Evolutionary conservation across 2,329 filamentous ascomycete species (phyloP).

Genomic region (Penicillium brevicompactum): DNA sequence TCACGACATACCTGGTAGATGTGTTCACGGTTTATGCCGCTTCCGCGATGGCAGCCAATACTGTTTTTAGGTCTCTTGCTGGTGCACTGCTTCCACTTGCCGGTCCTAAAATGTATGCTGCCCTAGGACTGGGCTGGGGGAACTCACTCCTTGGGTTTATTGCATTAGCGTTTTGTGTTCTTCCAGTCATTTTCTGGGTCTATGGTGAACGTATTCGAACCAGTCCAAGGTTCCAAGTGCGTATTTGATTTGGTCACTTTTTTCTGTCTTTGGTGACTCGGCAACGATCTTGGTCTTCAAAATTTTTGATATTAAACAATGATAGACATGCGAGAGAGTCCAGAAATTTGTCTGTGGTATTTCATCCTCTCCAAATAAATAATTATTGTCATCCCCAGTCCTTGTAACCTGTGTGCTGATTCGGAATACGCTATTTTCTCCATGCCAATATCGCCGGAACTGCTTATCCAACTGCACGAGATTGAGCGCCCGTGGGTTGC

Average conservation of each 20-base stretch:
- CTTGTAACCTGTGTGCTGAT: too few relatives aligned
- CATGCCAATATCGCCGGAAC: not conserved
- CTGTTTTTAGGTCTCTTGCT: constrained; percentile 57
- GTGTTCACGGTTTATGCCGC: constrained; percentile 52
- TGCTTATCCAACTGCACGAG: not conserved
- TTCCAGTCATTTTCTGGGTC: constrained; percentile 38
- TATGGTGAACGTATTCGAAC: constrained; percentile 40
- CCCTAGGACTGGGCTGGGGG: constrained; percentile 53
- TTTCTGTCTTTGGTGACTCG: not conserved
- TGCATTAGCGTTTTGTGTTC: constrained; percentile 52
- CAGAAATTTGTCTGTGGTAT: too few relatives aligned
- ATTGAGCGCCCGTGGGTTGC: not conserved
- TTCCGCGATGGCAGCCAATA: constrained; percentile 56
- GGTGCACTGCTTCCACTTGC: constrained; percentile 65
- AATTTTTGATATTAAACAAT: too few relatives aligned
- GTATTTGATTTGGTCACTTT: constrained; percentile 16
- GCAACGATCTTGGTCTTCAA: too few relatives aligned
- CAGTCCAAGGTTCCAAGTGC: constrained; percentile 30
- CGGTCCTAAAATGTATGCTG: constrained; percentile 54
- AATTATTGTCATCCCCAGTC: too few relatives aligned
- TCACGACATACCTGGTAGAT: constrained; percentile 63
- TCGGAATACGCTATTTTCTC: too few relatives aligned
- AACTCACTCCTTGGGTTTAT: constrained; percentile 59
- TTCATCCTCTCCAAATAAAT: too few relatives aligned
- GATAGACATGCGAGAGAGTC: too few relatives aligned